Percentiles rank a stretch among this genome's conserved stretches.
phyloP scores from a whole-genome alignment of 2,329 filamentous ascomycete species.

The Zelopaecilomyces penicillatus region DNA sequence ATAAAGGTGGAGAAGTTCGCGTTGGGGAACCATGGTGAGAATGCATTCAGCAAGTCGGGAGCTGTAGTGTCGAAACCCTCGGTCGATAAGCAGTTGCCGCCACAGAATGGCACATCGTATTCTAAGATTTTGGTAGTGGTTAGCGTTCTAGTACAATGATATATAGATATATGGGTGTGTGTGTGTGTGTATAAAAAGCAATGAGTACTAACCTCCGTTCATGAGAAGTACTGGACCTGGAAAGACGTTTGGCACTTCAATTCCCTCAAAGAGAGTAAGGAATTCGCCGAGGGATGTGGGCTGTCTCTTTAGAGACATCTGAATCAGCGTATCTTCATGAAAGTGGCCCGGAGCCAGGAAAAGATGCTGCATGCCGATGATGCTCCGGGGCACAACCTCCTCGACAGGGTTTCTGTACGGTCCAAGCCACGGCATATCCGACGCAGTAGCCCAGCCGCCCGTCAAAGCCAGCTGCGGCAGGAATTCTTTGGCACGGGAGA shows the following conservation, averaged over 20 bases:
- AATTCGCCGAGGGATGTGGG: conserved; percentile 51
- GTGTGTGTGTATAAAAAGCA: not conserved
- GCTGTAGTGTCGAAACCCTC: conserved; percentile 27
- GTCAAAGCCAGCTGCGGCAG: conserved; percentile 33
- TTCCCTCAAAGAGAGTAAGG: conserved; percentile 41
- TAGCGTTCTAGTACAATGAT: not conserved
- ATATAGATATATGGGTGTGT: not conserved
- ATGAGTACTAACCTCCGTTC: conserved; percentile 38
- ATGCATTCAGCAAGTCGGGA: conserved; percentile 34
- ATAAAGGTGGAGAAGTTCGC: conserved; percentile 37
- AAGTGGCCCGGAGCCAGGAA: conserved; percentile 47
- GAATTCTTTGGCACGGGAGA: conserved; percentile 40
- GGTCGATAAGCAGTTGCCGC: conserved; percentile 47
- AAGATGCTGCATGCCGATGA: conserved; percentile 41
- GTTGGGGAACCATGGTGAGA: conserved; percentile 32
- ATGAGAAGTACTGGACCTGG: conserved; percentile 49
- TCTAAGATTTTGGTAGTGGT: conserved; percentile 18
- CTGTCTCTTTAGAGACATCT: conserved; percentile 40
- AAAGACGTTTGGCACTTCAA: conserved; percentile 30
- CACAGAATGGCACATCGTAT: conserved; percentile 49
- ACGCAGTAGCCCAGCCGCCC: conserved; percentile 39
- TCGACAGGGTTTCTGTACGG: conserved; percentile 32
- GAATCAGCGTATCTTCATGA: conserved; percentile 42
- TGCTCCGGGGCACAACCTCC: conserved; percentile 42
- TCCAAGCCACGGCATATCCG: conserved; percentile 18